phyloP scores from a whole-genome alignment of 495 filamentous ascomycete species.

The Oidiodendron maius region DNA sequence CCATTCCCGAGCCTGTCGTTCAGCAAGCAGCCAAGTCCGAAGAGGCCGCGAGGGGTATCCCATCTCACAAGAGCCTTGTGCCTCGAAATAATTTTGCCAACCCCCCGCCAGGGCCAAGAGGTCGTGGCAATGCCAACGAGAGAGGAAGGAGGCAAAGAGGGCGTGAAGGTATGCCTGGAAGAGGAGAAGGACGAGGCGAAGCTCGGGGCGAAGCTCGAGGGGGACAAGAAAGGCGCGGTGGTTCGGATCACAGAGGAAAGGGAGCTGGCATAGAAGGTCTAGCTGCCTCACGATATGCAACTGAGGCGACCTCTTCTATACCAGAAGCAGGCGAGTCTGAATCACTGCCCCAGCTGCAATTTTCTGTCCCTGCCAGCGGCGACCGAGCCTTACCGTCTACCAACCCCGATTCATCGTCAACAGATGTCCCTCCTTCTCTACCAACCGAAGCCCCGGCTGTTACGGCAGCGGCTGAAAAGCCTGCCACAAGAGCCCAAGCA shows the following conservation, averaged over 20 bases:
- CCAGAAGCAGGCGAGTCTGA: not conserved
- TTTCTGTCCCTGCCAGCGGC: not conserved
- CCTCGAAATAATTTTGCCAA: not conserved
- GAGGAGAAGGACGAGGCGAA: not conserved
- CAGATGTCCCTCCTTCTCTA: not conserved
- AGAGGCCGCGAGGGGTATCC: not conserved
- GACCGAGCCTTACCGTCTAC: not conserved
- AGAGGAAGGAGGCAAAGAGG: not conserved
- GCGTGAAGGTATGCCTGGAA: not conserved
- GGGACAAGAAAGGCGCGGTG: not conserved
- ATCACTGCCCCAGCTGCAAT: not conserved
- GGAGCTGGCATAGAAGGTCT: slow-evolving; percentile 14
- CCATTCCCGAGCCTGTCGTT: slow-evolving; percentile 37
- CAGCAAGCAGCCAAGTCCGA: slow-evolving; percentile 5
- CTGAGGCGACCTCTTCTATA: not conserved
- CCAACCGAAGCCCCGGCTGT: slow-evolving; percentile 1
- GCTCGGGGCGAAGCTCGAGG: not conserved
- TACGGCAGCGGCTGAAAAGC: slow-evolving; percentile 5
- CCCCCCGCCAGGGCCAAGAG: not conserved
- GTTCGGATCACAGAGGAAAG: slow-evolving; percentile 24
- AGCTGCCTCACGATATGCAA: slow-evolving; percentile 9
- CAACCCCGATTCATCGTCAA: not conserved
- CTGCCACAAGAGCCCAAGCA: slow-evolving; percentile 29
- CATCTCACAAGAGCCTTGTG: not conserved
- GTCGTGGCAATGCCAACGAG: not conserved